These are phyloP conservation scores for Erodium texanum DNA, from an alignment of 441 rosid species.

Conservation along the genomic window DNA sequence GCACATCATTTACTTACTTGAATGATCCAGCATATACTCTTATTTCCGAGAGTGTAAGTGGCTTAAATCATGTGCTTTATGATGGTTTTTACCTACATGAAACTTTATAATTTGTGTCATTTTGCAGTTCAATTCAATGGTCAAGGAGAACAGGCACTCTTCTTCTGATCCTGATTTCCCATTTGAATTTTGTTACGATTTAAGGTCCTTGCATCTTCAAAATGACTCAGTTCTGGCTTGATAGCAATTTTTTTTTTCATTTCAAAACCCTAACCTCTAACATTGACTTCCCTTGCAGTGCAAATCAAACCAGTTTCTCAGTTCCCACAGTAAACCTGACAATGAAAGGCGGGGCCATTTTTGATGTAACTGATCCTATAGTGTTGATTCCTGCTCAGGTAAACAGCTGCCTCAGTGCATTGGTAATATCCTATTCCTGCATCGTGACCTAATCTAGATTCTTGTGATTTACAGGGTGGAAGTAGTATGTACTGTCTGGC, in stretches of 20 bases:
- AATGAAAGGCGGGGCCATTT: slow-evolving; percentile 69
- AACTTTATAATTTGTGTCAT: slow-evolving; percentile 10
- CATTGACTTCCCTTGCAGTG: slow-evolving; percentile 29
- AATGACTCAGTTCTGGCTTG: not conserved
- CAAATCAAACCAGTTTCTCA: slow-evolving; percentile 33
- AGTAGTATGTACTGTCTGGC: slow-evolving; percentile 53
- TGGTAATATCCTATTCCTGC: slow-evolving; percentile 1
- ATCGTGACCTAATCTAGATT: slow-evolving; percentile 8
- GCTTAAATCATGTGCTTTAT: slow-evolving; percentile 12
- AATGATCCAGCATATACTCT: slow-evolving; percentile 64
- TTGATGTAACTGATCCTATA: slow-evolving; percentile 48
- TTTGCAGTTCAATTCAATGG: slow-evolving; percentile 57
- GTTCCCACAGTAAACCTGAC: slow-evolving; percentile 50
- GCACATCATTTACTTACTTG: slow-evolving; percentile 82
- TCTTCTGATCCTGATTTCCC: slow-evolving; percentile 34
- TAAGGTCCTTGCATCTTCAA: slow-evolving; percentile 33
- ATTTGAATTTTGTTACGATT: slow-evolving; percentile 68
- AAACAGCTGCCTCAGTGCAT: slow-evolving; percentile 20
- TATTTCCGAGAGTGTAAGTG: slow-evolving; percentile 56
- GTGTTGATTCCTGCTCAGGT: slow-evolving; percentile 34
- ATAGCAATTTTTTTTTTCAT: slow-evolving; percentile 12
- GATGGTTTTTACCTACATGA: not conserved
- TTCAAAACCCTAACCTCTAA: slow-evolving; percentile 12
- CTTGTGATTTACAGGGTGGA: slow-evolving; percentile 32
- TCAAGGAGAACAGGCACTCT: slow-evolving; percentile 37